Percentiles rank a stretch among this genome's conserved stretches.
phyloP scores from a whole-genome alignment of 805 yeast species.

The Saccharomycopsis sp. region DNA sequence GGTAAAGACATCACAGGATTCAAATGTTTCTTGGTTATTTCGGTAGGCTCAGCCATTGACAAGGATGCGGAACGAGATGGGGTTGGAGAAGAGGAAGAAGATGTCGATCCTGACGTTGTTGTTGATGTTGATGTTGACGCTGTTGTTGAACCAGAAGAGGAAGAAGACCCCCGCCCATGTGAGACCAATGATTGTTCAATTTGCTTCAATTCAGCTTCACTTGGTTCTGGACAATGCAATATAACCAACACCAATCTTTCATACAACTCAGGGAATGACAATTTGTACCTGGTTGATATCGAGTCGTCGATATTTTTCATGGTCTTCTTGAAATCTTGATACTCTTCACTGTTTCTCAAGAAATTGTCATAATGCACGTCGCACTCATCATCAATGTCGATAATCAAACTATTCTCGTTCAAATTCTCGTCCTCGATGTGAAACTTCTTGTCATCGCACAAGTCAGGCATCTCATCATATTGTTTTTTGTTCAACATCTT shows the following conservation, averaged over 20 bases:
- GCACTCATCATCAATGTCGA: slow-evolving; percentile 13
- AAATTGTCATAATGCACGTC: slow-evolving; percentile 14
- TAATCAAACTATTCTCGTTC: slow-evolving; percentile 15
- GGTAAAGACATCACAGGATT: slow-evolving; percentile 34
- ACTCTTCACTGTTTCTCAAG: slow-evolving; percentile 21
- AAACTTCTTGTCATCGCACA: slow-evolving; percentile 2
- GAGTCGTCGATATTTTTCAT: slow-evolving; percentile 20
- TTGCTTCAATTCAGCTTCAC: slow-evolving; percentile 27
- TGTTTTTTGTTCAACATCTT: slow-evolving; percentile 2
- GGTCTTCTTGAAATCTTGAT: slow-evolving; percentile 24
- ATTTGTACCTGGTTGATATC: slow-evolving; percentile 32
- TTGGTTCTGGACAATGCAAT: slow-evolving; percentile 59
- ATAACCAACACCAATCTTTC: slow-evolving; percentile 71
- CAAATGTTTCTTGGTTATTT: not conserved
- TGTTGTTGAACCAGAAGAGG: not conserved
- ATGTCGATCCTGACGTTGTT: not conserved
- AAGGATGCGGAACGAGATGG: not conserved
- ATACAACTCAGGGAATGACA: slow-evolving; percentile 50
- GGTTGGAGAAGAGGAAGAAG: not conserved
- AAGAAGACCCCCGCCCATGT: too few relatives aligned
- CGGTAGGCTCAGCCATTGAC: slow-evolving; percentile 3
- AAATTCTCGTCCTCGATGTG: slow-evolving; percentile 13
- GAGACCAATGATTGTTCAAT: slow-evolving; percentile 26
- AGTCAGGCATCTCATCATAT: not conserved
- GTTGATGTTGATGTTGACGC: not conserved